Base-by-base conservation (phyloP, 2,329 filamentous ascomycete species). In the Monosporascus sp. region DNA sequence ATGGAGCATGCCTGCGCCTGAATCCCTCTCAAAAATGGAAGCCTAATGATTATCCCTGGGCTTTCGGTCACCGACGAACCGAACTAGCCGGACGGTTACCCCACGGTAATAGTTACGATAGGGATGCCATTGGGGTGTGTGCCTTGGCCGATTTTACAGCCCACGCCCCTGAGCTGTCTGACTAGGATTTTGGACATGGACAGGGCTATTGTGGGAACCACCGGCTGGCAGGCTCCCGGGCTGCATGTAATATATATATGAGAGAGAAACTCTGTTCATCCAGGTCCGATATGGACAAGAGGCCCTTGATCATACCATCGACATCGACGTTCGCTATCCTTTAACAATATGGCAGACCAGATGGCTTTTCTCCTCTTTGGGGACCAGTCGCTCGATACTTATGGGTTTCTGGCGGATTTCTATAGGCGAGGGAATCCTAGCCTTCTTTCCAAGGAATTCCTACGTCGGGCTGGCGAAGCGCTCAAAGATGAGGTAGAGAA, bases 331-430 rank as follows among this genome's bases (percentile, higher is more conserved):
- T 58, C 54, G 49, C 49, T 44, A 31, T 18, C 24, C n/a, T 17
- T 26, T 17, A 28, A 61, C 67, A 72, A 57, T 56, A 78, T 77
- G 75, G 72, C 70, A 63, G 68, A 73, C 68, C 69, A 75, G 65
- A 71, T 79, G 68, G 73, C 74, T 50, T 80, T 78, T 67, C 78
- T 87, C 68, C 79, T 88, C 57, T 87, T 88, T 66, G 85, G 85
- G 72, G 86, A 89, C 66, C 86, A 89, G 71, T 88, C 85, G 55
- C 77, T 84, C 62, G 83, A 87, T 68, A 85, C 85, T 62, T 81
- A 86, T 65, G 74, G 73, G 60, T 82, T 87, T 59, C 72, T 89
- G 56, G 79, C 82, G 49, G 73, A 78, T 54, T 78, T 80, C 61
- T 77, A 71, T 63, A 74, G 74, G 51, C 68, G 71, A 56, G 70